Base-by-base conservation (phyloP, 345 rosid species). In the Cardiospermum halicacabum region DNA sequence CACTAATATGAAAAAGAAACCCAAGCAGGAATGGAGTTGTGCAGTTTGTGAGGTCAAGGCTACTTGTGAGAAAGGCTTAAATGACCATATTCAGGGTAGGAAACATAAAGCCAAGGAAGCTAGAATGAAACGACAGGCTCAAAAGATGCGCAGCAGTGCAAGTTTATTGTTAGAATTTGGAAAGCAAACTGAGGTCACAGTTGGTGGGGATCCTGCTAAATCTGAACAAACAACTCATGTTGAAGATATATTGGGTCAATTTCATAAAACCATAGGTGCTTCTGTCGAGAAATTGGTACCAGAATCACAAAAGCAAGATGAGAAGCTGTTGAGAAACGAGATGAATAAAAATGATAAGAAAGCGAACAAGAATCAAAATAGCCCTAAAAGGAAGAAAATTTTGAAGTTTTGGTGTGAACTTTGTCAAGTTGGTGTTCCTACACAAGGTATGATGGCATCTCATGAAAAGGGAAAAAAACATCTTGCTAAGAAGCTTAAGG, bases 401-500 rank as follows among this genome's bases (percentile, higher is more conserved):
- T 80, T 61, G 39, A 58, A 59, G 53, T 57, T 80, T 72, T 74
- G 85, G 96, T 91, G 97, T 39, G 74, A 78, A 45, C 54, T 39
- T 16, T 91, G 96, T 70, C 65, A 53, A 11, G 28, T 84, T 59
- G 70, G 77, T 22, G 69, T 76, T 1, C 24, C 62, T 37, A 70
- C 80, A 60, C 47, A 40, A 48, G 19, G 18, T 53, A 78, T 73
- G 58, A 72, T 84, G 82, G 81, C 69, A 60, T 56, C 12, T 63
- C 95, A 84, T 76, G 58, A 11, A 60, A 78, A 58, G 45, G 91
- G 92, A 64, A 88, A 69, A 74, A 86, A 69, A 55, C 96, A 91
- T 66, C 42, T n/a, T 42, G 53, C 58, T 68, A 58, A 25, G 81
- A 47, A 73, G 62, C 66, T 32, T 51, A 40, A 43, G 39, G 39